Evolutionary conservation across 176 grass and related monocot genomes (phyloP).

Genomic region (Tuctoria greenei): DNA sequence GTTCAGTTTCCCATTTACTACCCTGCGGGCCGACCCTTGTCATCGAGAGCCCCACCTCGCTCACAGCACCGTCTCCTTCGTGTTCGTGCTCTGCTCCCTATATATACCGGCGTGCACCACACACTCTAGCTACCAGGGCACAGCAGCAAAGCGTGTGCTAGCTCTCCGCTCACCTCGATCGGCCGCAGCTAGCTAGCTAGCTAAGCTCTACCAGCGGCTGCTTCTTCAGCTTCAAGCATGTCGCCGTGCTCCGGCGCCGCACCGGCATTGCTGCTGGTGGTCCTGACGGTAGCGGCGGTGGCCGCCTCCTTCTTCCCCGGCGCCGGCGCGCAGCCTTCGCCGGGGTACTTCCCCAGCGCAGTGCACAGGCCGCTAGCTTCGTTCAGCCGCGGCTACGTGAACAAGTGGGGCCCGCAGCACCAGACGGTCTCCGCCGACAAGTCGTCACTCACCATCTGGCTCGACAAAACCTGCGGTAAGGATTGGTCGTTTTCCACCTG

Average conservation of each 20-base stretch:
- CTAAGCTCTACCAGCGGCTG: neutral
- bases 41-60: neutral
- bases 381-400: conserved; percentile 50
- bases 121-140: neutral
- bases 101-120: conserved; percentile 12
- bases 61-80: neutral
- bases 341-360: conserved; percentile 66
- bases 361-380: conserved; percentile 31
- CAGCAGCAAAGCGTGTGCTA: too few species aligned
- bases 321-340: conserved; percentile 55
- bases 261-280: conserved; percentile 21
- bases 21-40: neutral
- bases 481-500: too few species aligned
- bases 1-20: neutral
- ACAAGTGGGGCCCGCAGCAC: conserved; percentile 72
- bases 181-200: too few species aligned
- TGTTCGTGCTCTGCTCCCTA: neutral
- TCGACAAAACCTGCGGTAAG: conserved; percentile 50
- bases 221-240: neutral
- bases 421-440: conserved; percentile 61
- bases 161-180: too few species aligned
- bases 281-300: conserved; percentile 30
- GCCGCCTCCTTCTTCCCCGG: neutral
- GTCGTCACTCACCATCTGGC: conserved; percentile 55
- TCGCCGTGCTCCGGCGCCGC: neutral